A percentile compares a stretch with the other conserved stretches of the same genome.
Evolutionary conservation across 164 flowering plant species (phyloP).

Genomic region (Magnolia officinalis): DNA sequence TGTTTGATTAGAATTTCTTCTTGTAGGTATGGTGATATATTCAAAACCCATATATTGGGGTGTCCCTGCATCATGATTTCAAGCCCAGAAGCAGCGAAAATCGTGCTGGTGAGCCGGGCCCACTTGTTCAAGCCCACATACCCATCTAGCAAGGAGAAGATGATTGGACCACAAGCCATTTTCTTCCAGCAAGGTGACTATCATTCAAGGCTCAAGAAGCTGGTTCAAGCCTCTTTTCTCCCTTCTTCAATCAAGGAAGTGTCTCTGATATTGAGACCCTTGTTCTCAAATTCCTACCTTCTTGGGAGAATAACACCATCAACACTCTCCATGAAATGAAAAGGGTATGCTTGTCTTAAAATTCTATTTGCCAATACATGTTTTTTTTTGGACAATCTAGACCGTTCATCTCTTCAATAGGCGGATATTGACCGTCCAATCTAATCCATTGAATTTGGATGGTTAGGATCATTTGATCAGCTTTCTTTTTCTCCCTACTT

Average conservation of each 20-base stretch:
- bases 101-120: constrained; percentile 53
- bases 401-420: neutral
- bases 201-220: constrained; percentile 61
- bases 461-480: neutral
- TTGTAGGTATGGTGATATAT: constrained; percentile 67
- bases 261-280: constrained; percentile 53
- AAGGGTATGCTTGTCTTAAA: neutral
- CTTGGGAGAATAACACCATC: constrained; percentile 42
- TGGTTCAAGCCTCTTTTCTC: constrained; percentile 62
- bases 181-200: constrained; percentile 83
- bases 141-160: constrained; percentile 71
- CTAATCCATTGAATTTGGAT: neutral
- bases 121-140: constrained; percentile 70
- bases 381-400: no score
- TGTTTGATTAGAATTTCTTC: neutral
- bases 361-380: neutral
- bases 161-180: constrained; percentile 78
- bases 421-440: neutral
- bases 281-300: constrained; percentile 39
- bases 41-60: constrained; percentile 79
- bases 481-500: neutral
- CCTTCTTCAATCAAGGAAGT: constrained; percentile 46
- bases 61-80: constrained; percentile 91
- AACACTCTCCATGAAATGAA: neutral
- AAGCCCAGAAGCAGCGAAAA: constrained; percentile 66